phyloP scores from a whole-genome alignment of 768 basidiomycete genomes.

The Lentinula sp. region DNA sequence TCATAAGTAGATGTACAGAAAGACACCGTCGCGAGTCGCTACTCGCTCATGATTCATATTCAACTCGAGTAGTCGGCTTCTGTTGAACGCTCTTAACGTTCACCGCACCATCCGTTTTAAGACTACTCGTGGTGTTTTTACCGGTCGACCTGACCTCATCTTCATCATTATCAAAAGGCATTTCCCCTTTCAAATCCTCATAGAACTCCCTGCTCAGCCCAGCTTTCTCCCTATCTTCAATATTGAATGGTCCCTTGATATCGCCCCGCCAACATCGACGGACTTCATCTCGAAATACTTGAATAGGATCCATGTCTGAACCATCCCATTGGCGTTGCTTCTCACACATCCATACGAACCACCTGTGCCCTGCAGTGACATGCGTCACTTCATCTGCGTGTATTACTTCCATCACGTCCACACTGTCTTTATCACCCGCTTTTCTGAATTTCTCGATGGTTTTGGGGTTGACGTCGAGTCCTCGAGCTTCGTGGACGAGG shows the following conservation, averaged over 20 bases:
- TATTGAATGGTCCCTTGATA: slow-evolving; percentile 80
- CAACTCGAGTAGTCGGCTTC: neutral
- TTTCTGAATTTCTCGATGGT: slow-evolving; percentile 69
- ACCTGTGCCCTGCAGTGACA: slow-evolving; percentile 76
- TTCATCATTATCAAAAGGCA: slow-evolving; percentile 16
- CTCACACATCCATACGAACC: slow-evolving; percentile 76
- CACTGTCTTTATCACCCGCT: slow-evolving; percentile 62
- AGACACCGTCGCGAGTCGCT: too few species aligned
- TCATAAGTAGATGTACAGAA: too few species aligned
- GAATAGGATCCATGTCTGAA: slow-evolving; percentile 44
- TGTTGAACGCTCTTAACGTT: neutral
- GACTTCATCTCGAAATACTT: slow-evolving; percentile 67
- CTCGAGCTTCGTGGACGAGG: slow-evolving; percentile 79
- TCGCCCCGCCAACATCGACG: slow-evolving; percentile 63
- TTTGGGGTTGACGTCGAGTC: slow-evolving; percentile 77
- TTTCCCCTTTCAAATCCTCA: slow-evolving; percentile 61
- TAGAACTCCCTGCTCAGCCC: slow-evolving; percentile 72
- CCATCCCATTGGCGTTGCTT: slow-evolving; percentile 21
- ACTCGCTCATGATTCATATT: neutral
- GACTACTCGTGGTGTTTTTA: neutral
- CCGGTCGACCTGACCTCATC: too few species aligned
- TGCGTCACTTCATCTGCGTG: slow-evolving; percentile 81
- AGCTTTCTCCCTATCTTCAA: slow-evolving; percentile 63
- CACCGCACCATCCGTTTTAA: neutral
- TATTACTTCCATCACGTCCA: slow-evolving; percentile 64